Evolutionary conservation across 495 filamentous ascomycete genomes (phyloP), one percentile per base, ranked within the genome.

Genomic region (Penicillium turbatum): DNA sequence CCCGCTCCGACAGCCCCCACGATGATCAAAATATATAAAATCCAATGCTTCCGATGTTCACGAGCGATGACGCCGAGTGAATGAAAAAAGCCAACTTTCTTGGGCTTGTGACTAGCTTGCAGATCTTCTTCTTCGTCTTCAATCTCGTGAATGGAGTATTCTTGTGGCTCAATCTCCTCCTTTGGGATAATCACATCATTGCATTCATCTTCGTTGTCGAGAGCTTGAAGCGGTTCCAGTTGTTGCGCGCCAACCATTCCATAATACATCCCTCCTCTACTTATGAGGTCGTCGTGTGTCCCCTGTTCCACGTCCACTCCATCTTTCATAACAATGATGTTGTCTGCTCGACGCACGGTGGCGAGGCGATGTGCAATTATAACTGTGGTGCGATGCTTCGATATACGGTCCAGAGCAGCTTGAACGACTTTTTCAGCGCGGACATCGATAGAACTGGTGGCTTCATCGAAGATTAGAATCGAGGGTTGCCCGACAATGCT

Each of bases 401-500:
- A 77, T 15, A 71, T 73, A 48, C 56, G 63, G 42, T 72, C 72
- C 9, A 71, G 72, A 19, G 64, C 76, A 12, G 74, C 70, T 41
- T 80, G 79, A 2, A 86, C 73, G 1, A 75, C 51, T 27, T 57
- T 67, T 47, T 84, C 80, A 2, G 63, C 67, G 2, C 52, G 62
- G 5, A 77, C 59, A 66, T 84, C 81, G 8, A 84, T 67, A 0
- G 81, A 71, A 45, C 69, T 74, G 0, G 79, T 81, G 0, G 70
- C 71, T 60, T 83, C 80, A 38, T 81, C 79, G 4, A 81, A 64
- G 7, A 96, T 74, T 6, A 96, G 75, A 62, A 96, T 86, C 62
- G 85, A 86, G 2, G 91, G 91, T 57, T 92, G 79, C 11, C 79
- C 84, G n/a, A 95, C 85, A 39, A 96, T 84, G 16, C 86, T 87